phyloP scores from a whole-genome alignment of 2,329 filamentous ascomycete genomes.

The Clonostachys rosea region DNA sequence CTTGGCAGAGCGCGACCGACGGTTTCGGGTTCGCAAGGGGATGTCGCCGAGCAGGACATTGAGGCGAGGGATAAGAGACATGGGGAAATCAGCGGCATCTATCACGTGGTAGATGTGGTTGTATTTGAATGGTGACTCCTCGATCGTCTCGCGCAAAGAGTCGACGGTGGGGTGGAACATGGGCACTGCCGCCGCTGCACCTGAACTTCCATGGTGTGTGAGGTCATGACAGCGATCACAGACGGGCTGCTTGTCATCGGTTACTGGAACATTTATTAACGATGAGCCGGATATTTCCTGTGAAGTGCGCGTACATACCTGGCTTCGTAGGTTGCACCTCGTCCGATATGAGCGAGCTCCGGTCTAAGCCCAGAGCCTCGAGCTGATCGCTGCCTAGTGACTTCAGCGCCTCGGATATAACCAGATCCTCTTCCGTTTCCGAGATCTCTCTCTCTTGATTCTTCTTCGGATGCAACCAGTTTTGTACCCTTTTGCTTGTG shows the following conservation, averaged over 20 bases:
- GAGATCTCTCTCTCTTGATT: slow-evolving; percentile 4
- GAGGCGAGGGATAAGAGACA: slow-evolving; percentile 81
- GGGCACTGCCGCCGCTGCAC: slow-evolving; percentile 35
- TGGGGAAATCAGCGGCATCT: slow-evolving; percentile 93
- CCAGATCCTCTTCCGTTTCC: slow-evolving; percentile 29
- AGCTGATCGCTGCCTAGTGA: slow-evolving; percentile 34
- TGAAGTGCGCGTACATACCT: neutral
- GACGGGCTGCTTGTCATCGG: slow-evolving; percentile 48
- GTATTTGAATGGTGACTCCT: slow-evolving; percentile 81
- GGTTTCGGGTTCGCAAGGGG: slow-evolving; percentile 73
- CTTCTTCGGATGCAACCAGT: slow-evolving; percentile 28
- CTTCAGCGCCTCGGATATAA: slow-evolving; percentile 41
- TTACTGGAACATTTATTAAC: neutral
- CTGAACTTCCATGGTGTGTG: slow-evolving; percentile 66
- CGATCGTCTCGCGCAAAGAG: slow-evolving; percentile 76
- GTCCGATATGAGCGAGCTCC: slow-evolving; percentile 26
- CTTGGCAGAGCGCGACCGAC: slow-evolving; percentile 63
- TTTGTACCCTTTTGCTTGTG: slow-evolving; percentile 42
- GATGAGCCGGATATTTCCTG: too few species aligned
- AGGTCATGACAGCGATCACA: slow-evolving; percentile 88
- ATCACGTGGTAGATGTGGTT: slow-evolving; percentile 96
- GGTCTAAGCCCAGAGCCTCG: slow-evolving; percentile 38
- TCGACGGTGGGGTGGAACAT: slow-evolving; percentile 80
- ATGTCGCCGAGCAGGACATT: slow-evolving; percentile 66
- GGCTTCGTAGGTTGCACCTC: slow-evolving; percentile 7